These are phyloP conservation scores for Carex myosuroides DNA, from an alignment of 176 grass and related monocot genomes.

Conservation along the genomic window DNA sequence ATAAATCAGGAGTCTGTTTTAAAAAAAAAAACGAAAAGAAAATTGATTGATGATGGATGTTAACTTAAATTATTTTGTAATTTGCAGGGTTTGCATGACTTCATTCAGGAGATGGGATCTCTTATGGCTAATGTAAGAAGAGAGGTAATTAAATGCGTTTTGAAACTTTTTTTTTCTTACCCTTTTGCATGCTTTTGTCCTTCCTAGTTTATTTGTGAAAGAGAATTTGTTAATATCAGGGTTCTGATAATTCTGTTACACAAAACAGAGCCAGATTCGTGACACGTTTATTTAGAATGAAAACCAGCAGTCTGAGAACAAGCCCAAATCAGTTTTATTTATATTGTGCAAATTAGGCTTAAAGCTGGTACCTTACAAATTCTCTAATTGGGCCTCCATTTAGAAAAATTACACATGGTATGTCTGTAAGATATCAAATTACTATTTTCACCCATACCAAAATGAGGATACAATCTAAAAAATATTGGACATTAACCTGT, in stretches of 20 bases:
- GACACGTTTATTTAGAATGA: neutral
- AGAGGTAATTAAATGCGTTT: conserved; percentile 35
- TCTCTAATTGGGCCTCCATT: neutral
- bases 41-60: neutral
- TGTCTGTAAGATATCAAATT: neutral
- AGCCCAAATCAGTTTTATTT: neutral
- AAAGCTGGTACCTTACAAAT: neutral
- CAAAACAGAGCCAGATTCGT: neutral
- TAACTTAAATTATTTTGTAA: neutral
- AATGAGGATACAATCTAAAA: neutral
- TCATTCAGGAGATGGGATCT: conserved; percentile 77
- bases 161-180: too few species aligned
- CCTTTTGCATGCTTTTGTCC: neutral
- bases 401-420: neutral
- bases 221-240: neutral
- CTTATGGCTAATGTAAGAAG: conserved; percentile 61
- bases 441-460: neutral
- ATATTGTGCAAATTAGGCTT: neutral
- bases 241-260: neutral
- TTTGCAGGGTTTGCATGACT: conserved; percentile 71
- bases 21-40: neutral
- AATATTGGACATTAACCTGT: neutral
- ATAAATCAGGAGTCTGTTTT: neutral
- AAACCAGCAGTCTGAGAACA: neutral
- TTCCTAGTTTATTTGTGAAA: too few species aligned